Evolutionary conservation across 1,284 basidiomycete species (phyloP).

Genomic region (Coriolopsis trogii): DNA sequence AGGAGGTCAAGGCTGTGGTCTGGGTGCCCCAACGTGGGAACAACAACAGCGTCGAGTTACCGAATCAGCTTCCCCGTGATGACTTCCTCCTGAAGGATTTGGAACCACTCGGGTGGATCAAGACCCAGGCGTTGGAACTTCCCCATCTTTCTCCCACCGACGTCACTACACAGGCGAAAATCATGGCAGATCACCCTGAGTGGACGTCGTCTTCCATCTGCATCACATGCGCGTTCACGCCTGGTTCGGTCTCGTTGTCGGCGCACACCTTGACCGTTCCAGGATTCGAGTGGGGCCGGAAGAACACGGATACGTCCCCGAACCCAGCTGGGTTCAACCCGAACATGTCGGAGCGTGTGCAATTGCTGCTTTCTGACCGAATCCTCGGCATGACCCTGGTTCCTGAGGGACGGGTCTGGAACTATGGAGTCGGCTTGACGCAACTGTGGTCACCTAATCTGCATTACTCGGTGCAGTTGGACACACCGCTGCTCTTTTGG

Average conservation of each 20-base stretch:
- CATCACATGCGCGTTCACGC: slow-evolving; percentile 95
- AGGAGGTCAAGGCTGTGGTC: slow-evolving; percentile 96
- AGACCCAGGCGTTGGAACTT: slow-evolving; percentile 93
- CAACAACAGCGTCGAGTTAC: slow-evolving; percentile 91
- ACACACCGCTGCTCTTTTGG: slow-evolving; percentile 95
- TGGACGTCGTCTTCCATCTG: slow-evolving; percentile 96
- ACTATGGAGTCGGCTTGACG: slow-evolving; percentile 90
- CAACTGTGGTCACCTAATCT: slow-evolving; percentile 89
- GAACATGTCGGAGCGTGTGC: slow-evolving; percentile 96
- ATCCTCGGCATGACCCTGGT: slow-evolving; percentile 91
- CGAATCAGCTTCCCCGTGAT: slow-evolving; percentile 85
- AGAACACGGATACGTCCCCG: slow-evolving; percentile 85
- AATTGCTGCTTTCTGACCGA: slow-evolving; percentile 92
- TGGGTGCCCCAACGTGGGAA: slow-evolving; percentile 97
- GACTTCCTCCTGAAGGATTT: slow-evolving; percentile 94
- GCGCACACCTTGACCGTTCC: slow-evolving; percentile 88
- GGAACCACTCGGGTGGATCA: slow-evolving; percentile 97
- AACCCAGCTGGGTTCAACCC: slow-evolving; percentile 94
- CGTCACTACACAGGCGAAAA: slow-evolving; percentile 93
- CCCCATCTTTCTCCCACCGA: slow-evolving; percentile 92
- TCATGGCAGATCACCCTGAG: slow-evolving; percentile 96
- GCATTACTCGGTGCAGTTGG: slow-evolving; percentile 86
- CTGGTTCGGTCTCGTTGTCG: slow-evolving; percentile 94
- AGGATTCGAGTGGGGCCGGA: slow-evolving; percentile 99
- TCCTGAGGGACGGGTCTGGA: slow-evolving; percentile 92